Evolutionary conservation across 2,329 filamentous ascomycete species (phyloP).

Genomic region (Periconia sp.): DNA sequence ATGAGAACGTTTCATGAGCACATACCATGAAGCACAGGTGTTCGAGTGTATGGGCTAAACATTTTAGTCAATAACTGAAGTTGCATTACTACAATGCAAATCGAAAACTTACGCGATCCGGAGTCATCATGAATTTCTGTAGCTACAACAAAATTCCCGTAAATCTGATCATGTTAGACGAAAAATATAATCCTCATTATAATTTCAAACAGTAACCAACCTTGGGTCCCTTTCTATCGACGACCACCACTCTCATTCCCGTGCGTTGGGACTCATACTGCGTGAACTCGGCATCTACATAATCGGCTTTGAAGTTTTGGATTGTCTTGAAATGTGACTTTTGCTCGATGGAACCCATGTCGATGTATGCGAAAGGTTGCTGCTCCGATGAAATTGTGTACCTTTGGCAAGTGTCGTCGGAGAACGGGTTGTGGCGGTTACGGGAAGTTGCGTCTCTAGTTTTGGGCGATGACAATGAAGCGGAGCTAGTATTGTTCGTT

Average conservation of each 20-base stretch:
- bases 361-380: constrained; percentile 14
- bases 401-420: background rate
- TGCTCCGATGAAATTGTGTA: background rate
- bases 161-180: constrained; percentile 50
- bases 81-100: background rate
- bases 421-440: background rate
- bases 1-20: background rate
- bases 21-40: constrained; percentile 54
- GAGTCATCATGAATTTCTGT: constrained; percentile 98
- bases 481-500: constrained; percentile 36
- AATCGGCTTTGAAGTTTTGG: constrained; percentile 85
- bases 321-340: constrained; percentile 74
- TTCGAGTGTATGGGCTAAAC: constrained; percentile 54
- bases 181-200: background rate
- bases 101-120: constrained; percentile 62
- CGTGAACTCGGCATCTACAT: constrained; percentile 83
- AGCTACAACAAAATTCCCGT: constrained; percentile 91
- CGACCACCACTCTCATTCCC: constrained; percentile 91
- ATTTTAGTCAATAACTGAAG: constrained; percentile 7
- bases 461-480: constrained; percentile 25
- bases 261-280: constrained; percentile 96
- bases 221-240: constrained; percentile 92
- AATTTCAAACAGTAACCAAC: constrained; percentile 9
- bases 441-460: constrained; percentile 3
- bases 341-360: constrained; percentile 36